Percentiles rank a stretch among this genome's conserved stretches.
These are phyloP conservation scores for Globisporangium camurandrum DNA, from an alignment of 352 stramenopile species.

Conservation along the genomic window DNA sequence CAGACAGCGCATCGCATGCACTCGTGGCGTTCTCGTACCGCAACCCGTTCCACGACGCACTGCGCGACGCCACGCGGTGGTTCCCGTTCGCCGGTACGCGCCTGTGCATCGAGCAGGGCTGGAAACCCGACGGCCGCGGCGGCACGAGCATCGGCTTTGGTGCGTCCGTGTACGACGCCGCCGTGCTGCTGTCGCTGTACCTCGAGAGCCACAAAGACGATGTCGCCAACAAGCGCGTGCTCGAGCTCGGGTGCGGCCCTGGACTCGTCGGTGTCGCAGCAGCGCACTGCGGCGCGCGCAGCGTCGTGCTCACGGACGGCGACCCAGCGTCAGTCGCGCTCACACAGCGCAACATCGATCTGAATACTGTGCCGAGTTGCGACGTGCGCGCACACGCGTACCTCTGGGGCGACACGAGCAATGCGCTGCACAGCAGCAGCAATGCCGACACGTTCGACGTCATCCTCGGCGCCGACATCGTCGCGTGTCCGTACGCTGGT, in stretches of 20 bases:
- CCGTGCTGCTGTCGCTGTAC: slow-evolving; percentile 74
- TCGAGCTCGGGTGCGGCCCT: slow-evolving; percentile 70
- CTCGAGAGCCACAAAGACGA: slow-evolving; percentile 43
- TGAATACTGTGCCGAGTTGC: slow-evolving; percentile 23
- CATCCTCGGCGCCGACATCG: slow-evolving; percentile 74
- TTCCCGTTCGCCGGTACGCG: slow-evolving; percentile 54
- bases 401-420: slow-evolving; percentile 47
- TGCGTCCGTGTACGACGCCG: slow-evolving; percentile 76
- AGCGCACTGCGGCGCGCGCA: slow-evolving; percentile 31
- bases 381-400: slow-evolving; percentile 35
- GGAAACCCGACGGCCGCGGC: slow-evolving; percentile 66
- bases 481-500: slow-evolving; percentile 70
- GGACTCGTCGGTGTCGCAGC: slow-evolving; percentile 70
- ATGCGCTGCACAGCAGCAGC: slow-evolving; percentile 13
- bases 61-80: slow-evolving; percentile 50
- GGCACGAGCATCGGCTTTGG: slow-evolving; percentile 71
- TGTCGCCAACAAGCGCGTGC: slow-evolving; percentile 41
- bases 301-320: slow-evolving; percentile 63
- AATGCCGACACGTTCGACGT: slow-evolving; percentile 56
- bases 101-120: slow-evolving; percentile 68
- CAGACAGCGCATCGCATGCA: no score
- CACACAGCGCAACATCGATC: slow-evolving; percentile 45
- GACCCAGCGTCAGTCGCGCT: slow-evolving; percentile 62
- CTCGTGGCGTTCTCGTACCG: slow-evolving; percentile 69
- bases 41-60: slow-evolving; percentile 68